Conservation (phyloP, 208 protist species). For the Leptomonas pyrrhocoris region DNA sequence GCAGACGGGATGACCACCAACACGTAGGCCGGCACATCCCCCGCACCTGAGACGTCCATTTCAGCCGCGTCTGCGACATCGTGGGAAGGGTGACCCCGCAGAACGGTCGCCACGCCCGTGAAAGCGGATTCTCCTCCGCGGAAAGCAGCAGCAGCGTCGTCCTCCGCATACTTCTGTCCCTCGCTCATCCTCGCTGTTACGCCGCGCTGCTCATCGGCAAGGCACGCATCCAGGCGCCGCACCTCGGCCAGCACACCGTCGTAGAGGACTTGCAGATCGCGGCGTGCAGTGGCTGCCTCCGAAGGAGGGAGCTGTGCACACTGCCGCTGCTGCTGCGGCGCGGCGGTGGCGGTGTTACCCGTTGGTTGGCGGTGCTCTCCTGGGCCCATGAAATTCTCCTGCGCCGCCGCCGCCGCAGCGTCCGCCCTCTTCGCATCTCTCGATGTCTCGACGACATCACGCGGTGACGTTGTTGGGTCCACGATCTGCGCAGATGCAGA, state of each 20-base stretch:
- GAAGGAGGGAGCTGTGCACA: slow-evolving; percentile 9
- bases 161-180: background rate
- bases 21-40: slow-evolving; percentile 6
- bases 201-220: slow-evolving; percentile 17
- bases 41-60: background rate
- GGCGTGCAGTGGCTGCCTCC: slow-evolving; percentile 16
- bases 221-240: slow-evolving; percentile 14
- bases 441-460: too few relatives aligned
- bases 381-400: background rate
- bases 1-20: slow-evolving; percentile 16
- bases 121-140: background rate
- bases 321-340: slow-evolving; percentile 1
- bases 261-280: slow-evolving; percentile 28
- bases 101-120: background rate
- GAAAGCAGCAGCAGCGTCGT: background rate
- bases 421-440: too few relatives aligned
- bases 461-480: too few relatives aligned
- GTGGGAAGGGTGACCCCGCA: background rate
- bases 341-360: too few relatives aligned
- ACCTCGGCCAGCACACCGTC: slow-evolving; percentile 5
- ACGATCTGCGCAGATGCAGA: background rate
- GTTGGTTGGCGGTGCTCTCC: background rate
- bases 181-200: background rate
- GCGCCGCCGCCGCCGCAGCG: too few relatives aligned
- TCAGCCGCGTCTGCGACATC: background rate